Conservation (phyloP, 139 green algal genomes). For the Coelastrella sp. region DNA sequence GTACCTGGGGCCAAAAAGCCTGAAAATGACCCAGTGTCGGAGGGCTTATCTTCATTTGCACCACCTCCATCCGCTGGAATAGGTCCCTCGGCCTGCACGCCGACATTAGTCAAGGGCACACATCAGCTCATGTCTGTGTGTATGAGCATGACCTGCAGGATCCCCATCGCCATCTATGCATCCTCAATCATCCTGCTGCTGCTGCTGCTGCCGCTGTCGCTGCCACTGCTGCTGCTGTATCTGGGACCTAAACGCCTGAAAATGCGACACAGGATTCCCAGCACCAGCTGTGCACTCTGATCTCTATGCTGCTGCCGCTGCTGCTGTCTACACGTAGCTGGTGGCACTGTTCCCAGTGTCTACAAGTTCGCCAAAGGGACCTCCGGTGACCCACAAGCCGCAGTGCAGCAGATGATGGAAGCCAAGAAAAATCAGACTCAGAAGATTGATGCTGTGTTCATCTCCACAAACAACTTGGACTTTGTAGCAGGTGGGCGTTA, state of each 20-base stretch:
- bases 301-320: not conserved
- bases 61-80: too few species aligned
- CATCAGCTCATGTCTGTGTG: not conserved
- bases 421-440: not conserved
- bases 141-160: not conserved
- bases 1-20: too few species aligned
- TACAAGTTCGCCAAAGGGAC: not conserved
- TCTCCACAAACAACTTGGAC: constrained; percentile 8
- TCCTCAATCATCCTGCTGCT: not conserved
- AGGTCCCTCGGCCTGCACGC: too few species aligned
- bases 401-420: not conserved
- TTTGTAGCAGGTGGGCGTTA: constrained; percentile 13
- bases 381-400: not conserved
- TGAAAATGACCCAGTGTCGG: too few species aligned
- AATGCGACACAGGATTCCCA: too few species aligned
- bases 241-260: too few species aligned
- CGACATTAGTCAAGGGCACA: not conserved
- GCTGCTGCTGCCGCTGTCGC: not conserved
- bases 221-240: too few species aligned
- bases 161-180: not conserved
- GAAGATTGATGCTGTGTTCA: constrained; percentile 9
- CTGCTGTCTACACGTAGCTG: not conserved
- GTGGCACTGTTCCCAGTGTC: constrained; percentile 21
- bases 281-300: too few species aligned
- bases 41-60: too few species aligned